These are phyloP conservation scores for Chlorella variabilis DNA, from an alignment of 163 green algal species.

Conservation along the genomic window DNA sequence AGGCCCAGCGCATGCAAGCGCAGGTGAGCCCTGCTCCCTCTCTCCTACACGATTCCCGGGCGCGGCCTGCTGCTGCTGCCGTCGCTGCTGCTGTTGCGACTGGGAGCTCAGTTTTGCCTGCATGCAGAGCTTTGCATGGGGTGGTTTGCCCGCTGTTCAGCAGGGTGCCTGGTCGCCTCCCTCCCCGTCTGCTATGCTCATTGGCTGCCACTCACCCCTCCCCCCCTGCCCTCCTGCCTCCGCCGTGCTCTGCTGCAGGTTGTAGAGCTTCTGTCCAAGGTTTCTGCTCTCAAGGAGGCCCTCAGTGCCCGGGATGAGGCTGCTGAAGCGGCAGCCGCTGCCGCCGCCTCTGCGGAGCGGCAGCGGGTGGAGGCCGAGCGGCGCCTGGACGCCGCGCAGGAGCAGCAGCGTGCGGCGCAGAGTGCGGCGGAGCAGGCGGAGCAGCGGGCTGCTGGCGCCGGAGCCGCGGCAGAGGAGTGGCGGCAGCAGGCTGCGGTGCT, in stretches of 20 bases:
- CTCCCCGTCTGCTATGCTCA: no score
- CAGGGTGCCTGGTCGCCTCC: no score
- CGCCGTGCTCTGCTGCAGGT: conserved; percentile 13
- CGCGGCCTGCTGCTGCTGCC: no score
- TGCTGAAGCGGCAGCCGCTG: not conserved
- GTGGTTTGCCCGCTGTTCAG: no score
- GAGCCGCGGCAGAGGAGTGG: not conserved
- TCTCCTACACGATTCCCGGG: no score
- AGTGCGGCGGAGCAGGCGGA: not conserved
- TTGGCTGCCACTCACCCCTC: not conserved
- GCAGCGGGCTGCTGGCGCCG: not conserved
- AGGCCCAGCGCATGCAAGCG: not conserved
- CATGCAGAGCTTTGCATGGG: no score
- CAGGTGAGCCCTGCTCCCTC: not conserved
- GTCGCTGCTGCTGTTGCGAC: not conserved
- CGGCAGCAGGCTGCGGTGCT: conserved; percentile 23
- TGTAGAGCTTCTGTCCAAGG: not conserved
- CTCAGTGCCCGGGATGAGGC: not conserved
- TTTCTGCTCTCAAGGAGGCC: not conserved
- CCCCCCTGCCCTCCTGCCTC: not conserved
- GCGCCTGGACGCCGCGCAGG: not conserved
- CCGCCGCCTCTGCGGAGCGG: conserved; percentile 1
- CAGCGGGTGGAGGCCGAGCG: not conserved
- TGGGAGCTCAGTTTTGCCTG: no score
- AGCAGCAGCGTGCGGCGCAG: not conserved